Conservation (phyloP, 768 basidiomycete genomes). For the Russula abietina region DNA sequence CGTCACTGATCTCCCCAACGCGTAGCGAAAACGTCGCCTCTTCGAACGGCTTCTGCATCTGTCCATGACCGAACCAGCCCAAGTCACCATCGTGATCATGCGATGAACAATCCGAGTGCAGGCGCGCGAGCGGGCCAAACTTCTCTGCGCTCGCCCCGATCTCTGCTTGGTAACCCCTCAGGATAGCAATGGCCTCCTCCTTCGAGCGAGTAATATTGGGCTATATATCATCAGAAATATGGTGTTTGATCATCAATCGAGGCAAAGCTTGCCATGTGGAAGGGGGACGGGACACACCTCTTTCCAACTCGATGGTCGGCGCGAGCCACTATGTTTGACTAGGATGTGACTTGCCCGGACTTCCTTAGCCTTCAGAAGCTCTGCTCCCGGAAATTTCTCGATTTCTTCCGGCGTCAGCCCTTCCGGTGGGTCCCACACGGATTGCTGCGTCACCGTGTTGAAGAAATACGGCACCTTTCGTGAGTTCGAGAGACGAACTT, state of each 20-base stretch:
- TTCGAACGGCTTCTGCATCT: conserved; percentile 99
- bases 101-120: conserved; percentile 87
- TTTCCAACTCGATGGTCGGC: conserved; percentile 79
- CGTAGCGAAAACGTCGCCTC: conserved; percentile 72
- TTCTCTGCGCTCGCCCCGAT: conserved; percentile 49
- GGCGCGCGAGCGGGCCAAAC: conserved; percentile 70
- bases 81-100: conserved; percentile 81
- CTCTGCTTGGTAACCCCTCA: conserved; percentile 55
- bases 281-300: conserved; percentile 66
- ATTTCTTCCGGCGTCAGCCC: conserved; percentile 59
- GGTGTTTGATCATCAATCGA: too few species aligned
- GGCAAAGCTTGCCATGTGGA: too few species aligned
- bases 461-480: conserved; percentile 82
- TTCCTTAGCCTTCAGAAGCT: conserved; percentile 48
- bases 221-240: conserved; percentile 35
- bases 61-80: conserved; percentile 73
- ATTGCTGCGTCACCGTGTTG: conserved; percentile 62
- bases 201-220: conserved; percentile 76
- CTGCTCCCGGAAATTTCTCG: conserved; percentile 58
- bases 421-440: conserved; percentile 73
- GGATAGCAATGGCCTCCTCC: conserved; percentile 81
- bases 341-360: conserved; percentile 94
- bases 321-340: conserved; percentile 81
- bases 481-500: conserved; percentile 81
- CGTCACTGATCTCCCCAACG: conserved; percentile 70